Evolutionary conservation across 2,329 filamentous ascomycete species (phyloP).

Genomic region (Verticillium isaacii): DNA sequence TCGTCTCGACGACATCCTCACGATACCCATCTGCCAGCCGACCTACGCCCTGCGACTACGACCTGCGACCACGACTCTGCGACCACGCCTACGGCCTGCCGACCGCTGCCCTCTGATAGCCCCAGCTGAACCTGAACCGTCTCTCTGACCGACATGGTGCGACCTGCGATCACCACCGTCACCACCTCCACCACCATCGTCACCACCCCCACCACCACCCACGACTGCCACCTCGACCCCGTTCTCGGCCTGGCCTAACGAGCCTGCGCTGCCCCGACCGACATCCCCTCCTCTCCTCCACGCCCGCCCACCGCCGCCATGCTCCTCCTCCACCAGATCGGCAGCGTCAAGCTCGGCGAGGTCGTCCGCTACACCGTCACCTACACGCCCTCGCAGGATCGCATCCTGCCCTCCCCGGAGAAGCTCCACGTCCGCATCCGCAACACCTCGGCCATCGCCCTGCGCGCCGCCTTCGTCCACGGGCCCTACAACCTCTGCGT

Average conservation of each 20-base stretch:
- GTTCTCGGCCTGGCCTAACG: background rate
- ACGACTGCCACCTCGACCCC: background rate
- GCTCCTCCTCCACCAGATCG: constrained; percentile 87
- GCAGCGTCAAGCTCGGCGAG: constrained; percentile 90
- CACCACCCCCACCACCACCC: background rate
- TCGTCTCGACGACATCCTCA: background rate
- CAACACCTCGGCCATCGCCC: constrained; percentile 84
- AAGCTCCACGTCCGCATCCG: constrained; percentile 81
- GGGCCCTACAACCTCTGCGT: constrained; percentile 90
- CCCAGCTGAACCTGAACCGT: background rate
- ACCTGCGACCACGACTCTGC: no score
- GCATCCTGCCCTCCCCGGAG: constrained; percentile 80
- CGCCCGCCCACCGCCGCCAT: constrained; percentile 42
- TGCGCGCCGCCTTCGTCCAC: constrained; percentile 93
- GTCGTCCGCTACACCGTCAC: constrained; percentile 88
- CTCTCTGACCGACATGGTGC: background rate
- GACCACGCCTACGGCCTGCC: background rate
- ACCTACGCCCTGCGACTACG: no score
- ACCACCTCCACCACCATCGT: background rate
- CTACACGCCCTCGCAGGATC: constrained; percentile 84
- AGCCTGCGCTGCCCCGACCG: background rate
- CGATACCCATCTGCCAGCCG: no score
- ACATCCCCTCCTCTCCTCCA: background rate
- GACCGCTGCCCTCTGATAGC: background rate
- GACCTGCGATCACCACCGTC: background rate